A percentile compares a stretch with the other conserved stretches of the same genome.
Evolutionary conservation across 768 basidiomycete genomes (phyloP).

Genomic region (Leccinum broughii): DNA sequence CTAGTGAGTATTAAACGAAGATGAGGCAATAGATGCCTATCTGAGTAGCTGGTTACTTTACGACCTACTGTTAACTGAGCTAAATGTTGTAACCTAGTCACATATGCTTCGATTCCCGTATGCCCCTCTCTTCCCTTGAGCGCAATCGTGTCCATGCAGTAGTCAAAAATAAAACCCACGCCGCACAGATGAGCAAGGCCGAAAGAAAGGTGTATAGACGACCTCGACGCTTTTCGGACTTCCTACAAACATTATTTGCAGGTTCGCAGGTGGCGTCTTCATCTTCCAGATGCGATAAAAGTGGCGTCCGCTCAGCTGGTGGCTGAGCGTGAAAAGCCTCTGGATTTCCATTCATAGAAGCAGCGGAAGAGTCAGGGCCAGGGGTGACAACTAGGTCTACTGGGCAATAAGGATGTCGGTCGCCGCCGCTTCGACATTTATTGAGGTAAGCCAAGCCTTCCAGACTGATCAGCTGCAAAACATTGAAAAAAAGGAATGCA

Average conservation of each 20-base stretch:
- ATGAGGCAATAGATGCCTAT: conserved; percentile 1
- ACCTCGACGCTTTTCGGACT: conserved; percentile 49
- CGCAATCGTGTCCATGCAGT: conserved; percentile 62
- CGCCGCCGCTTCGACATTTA: conserved; percentile 36
- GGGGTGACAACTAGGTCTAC: conserved; percentile 9
- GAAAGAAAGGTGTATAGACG: conserved; percentile 47
- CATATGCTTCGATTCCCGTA: neutral
- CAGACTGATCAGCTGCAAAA: conserved; percentile 55
- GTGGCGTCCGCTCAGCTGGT: conserved; percentile 15
- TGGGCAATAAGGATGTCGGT: conserved; percentile 14
- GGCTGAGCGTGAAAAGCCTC: neutral
- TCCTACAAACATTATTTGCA: conserved; percentile 20
- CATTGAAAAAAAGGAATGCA: conserved; percentile 55
- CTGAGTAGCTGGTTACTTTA: neutral
- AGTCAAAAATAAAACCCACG: conserved; percentile 65
- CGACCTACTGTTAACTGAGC: neutral
- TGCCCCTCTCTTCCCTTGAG: conserved; percentile 37
- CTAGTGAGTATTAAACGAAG: conserved; percentile 28
- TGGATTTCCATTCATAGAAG: neutral
- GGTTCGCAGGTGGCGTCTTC: conserved; percentile 8
- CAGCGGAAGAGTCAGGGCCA: neutral
- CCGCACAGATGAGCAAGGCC: conserved; percentile 43
- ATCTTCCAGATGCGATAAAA: conserved; percentile 7
- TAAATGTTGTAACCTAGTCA: neutral
- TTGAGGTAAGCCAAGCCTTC: conserved; percentile 51